phyloP scores from a whole-genome alignment of 345 rosid species.

The Acer negundo region DNA sequence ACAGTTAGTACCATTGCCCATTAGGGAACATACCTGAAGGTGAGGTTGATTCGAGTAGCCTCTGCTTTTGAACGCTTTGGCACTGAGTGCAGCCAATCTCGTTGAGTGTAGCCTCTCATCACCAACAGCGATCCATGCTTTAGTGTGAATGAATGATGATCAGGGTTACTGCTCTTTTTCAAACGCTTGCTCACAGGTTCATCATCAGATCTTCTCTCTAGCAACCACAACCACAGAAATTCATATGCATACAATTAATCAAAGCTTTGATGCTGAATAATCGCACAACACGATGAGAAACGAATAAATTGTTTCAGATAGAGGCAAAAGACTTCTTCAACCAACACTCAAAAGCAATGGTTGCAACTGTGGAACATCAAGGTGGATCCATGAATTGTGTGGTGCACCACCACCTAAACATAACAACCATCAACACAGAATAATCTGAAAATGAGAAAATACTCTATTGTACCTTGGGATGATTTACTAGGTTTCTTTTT shows the following conservation, averaged over 20 bases:
- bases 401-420: neutral
- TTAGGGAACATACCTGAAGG: neutral
- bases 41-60: constrained; percentile 5
- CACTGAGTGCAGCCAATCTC: constrained; percentile 90
- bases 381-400: neutral
- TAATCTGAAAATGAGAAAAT: neutral
- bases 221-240: constrained; percentile 8
- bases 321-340: neutral
- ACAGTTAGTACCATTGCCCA: neutral
- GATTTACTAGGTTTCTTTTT: constrained; percentile 57
- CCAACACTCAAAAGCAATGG: neutral
- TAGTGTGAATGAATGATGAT: constrained; percentile 1
- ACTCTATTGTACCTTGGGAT: constrained; percentile 40
- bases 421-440: neutral
- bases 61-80: constrained; percentile 71
- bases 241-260: neutral
- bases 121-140: constrained; percentile 64
- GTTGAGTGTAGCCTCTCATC: constrained; percentile 86
- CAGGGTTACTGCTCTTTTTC: constrained; percentile 27
- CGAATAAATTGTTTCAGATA: neutral
- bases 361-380: neutral
- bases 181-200: constrained; percentile 58
- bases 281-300: neutral
- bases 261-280: neutral
- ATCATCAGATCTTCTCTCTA: constrained; percentile 36